Base-by-base conservation (phyloP, 345 rosid species). In the Citrus sp. region DNA sequence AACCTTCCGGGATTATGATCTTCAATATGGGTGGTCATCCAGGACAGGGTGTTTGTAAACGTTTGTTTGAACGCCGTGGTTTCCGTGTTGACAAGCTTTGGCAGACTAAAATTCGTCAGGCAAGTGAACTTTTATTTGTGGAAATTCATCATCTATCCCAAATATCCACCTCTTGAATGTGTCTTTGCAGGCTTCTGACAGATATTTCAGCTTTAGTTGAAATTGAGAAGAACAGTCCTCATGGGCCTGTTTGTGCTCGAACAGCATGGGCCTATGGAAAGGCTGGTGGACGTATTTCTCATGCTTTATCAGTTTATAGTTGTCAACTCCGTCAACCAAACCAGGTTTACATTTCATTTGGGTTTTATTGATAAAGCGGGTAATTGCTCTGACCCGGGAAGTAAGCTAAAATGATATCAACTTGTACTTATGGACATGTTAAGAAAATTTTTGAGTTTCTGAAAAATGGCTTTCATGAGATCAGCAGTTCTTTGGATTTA, bases 11-110 rank as follows among this genome's bases (percentile, higher is more conserved):
- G 30, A 92, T 95, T 83, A 92, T 95, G 99, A 90, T 95, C 82
- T 95, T 95, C 82, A 95, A 95, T 81, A 95, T 95, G 96, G 99
- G 98, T 70, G 99, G 98, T 63, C 98, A 96, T 76, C 98, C 98
- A 70, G 98, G 99, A 64, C 97, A 95, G 86, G 94, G 88, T 58
- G 97, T 95, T 74, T 95, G 99, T 79, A 88, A 92, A 82, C 96
- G 96, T 81, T 83, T 95, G 86, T 95, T 95, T 87, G 97, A 95
- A 87, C 90, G 97, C 25, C 97, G 98, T 79, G 98, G 99, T 69
- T 88, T 93, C 77, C 80, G 79, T 80, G 91, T 95, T 12, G 86
- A 84, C 84, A 92, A 89, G 87, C 89, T 93, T 77, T 95, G 99
- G 99, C 99, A 95, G 78, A 93, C 99, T 69, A 93, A 95, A 88